Evolutionary conservation across 208 protist genomes (phyloP), one percentile per base, ranked within the genome.

Genomic region (Leishmania tarentolae): DNA sequence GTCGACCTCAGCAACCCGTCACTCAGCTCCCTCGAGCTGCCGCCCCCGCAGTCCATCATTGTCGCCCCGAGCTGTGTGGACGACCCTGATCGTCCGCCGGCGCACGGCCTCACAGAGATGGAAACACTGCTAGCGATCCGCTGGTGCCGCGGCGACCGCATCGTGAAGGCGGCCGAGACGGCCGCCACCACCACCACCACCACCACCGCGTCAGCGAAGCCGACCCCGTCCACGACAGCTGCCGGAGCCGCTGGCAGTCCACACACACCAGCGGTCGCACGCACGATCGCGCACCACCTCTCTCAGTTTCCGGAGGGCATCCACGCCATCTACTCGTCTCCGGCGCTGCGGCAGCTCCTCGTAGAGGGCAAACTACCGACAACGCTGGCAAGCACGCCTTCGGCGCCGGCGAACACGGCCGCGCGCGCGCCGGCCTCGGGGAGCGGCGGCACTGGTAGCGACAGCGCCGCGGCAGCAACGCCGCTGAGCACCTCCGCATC

Each of bases 301-400:
- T 71, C 78, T 65, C 87, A 90, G 76, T 93, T 85, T 75, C 94
- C 92, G 4, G 91, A 94, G 17, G 94, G 91, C 77, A 90, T 96
- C 44, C 90, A 94, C 80, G 84, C 83, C 65, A 82, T 93, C 13
- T 56, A 90, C 69, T 92, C 90, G 50, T 92, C 94, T 40, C 81
- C 83, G 17, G 75, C 87, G 53, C 85, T 97, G 73, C 69, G 78
- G 46, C 57, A 87, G 46, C 66, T 95, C 11, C 42, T 95, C 17
- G 76, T 95, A 59, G 84, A 87, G 42, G 87, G 88, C 17, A 63
- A 79, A 71, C 80, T 88, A 52, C 83, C 82, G 44, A 82, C 75
- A 52, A 75, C 35, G 50, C 75, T 37, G 66, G 52, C 83, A 21
- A 53, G 47, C 40, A 15, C 79, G 68, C 79, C 83, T 47, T 66